Conservation (phyloP, 139 green algal genomes). For the Tetradesmus lagerheimii region DNA sequence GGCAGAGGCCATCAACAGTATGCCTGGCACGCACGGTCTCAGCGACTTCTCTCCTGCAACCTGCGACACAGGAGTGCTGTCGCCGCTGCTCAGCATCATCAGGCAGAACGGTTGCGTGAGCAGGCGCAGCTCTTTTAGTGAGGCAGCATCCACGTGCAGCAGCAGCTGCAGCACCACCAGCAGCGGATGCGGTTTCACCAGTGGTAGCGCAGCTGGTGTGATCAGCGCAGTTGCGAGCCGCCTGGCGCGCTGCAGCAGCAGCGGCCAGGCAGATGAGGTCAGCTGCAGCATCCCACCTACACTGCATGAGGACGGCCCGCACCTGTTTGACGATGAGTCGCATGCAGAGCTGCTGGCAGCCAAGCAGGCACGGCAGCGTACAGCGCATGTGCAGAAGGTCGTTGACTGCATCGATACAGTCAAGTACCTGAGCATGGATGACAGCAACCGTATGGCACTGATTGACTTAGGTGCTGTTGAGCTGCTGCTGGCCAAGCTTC, state of each 20-base stretch:
- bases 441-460: slow-evolving; percentile 24
- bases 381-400: slow-evolving; percentile 14
- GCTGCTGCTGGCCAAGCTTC: slow-evolving; percentile 46
- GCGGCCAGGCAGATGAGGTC: not conserved
- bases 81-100: slow-evolving; percentile 43
- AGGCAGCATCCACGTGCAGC: not conserved
- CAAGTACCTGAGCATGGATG: slow-evolving; percentile 34
- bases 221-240: not conserved
- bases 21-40: not conserved
- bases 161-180: slow-evolving; percentile 21
- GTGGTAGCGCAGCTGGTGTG: not conserved
- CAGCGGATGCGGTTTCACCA: not conserved
- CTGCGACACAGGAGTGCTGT: slow-evolving; percentile 41
- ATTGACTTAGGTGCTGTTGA: slow-evolving; percentile 33
- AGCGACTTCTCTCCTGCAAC: not conserved
- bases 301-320: slow-evolving; percentile 3
- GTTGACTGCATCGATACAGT: slow-evolving; percentile 46
- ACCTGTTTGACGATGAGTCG: not conserved
- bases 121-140: not conserved
- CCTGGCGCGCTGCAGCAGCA: not conserved
- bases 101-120: not conserved
- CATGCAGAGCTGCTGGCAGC: not conserved
- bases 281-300: not conserved
- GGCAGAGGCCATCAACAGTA: slow-evolving; percentile 40
- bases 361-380: not conserved